Evolutionary conservation across 2,329 filamentous ascomycete genomes (phyloP), one percentile per base, ranked within the genome.

Genomic region (Calonectria multiphialidica): DNA sequence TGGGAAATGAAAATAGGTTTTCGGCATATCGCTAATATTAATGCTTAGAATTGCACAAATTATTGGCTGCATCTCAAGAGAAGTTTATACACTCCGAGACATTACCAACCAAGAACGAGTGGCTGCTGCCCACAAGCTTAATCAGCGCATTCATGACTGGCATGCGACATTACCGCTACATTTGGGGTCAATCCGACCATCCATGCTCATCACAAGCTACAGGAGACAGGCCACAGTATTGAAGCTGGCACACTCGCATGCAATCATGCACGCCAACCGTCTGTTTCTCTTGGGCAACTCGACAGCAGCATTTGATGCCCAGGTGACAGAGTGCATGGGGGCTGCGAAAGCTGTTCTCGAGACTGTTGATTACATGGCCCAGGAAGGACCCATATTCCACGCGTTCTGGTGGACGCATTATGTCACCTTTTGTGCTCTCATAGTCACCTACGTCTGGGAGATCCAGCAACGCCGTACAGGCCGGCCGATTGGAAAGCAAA

Each of bases 321-420:
- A 80, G 71, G 81, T 89, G 0, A 76, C 81, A 0, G 83, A 86
- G 3, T 90, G 88, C 66, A 81, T 90, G 44, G 63, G 59, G 13
- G 75, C 75, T 1, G 76, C 76, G 7, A 75, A 67, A 8, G 35
- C 37, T 2, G 86, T 87, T 1, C 81, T 89, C 0, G 81, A 86
- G 18, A 84, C 83, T 0, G 85, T 87, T 5, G 83, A 86, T 63
- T 81, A 83, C 12, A 80, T 87, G 44, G 82, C 84, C n/a, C 78
- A 81, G 2, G 82, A 84, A 16, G 83, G 74, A 1, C 65, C 76
- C 0, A 82, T 86, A 1, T 88, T 87, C 55, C 84, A 88, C 63
- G 85, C 86, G 0, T 88, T 89, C 65, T 90, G 88, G 86, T 89
- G 87, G 79, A 89, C 86, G 8, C 87, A 88, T 66, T 89, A 89